Evolutionary conservation across 257 asterid species (phyloP), one percentile per base, ranked within the genome.

Genomic region (Solanum paucissectum): DNA sequence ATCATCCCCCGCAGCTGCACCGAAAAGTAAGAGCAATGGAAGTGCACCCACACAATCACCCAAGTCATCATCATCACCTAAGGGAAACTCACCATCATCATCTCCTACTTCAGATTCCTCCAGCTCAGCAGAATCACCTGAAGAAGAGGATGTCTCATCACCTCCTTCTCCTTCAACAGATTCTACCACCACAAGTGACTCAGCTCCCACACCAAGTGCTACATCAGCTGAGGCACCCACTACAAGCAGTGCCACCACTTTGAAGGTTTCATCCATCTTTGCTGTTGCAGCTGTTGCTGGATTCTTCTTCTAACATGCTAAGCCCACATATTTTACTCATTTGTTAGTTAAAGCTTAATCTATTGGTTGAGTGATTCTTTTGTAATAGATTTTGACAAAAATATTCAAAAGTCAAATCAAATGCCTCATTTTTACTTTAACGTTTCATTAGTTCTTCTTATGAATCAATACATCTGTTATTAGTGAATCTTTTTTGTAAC

Each of bases 241-340:
- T 49, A 83, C 86, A 16, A 86, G 81, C 3, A 93, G 90, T 13
- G 92, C 94, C 42, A 9, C 91, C 52, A 86, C 92, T 83, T 90
- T 93, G 90, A 93, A 92, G 87, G 83, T 89, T 83, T 93, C 95
- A 7, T 93, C 92, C 4, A 86, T 86, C 14, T 72, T 91, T 27
- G 93, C 83, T 13, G 90, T 90, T 29, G 94, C 90, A 12, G 91
- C 91, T 5, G 92, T 89, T 2, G 94, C 87, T 86, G 97, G 94
- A 73, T 77, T 91, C 87, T 94, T 94, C 87, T 83, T 90, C 88
- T 86, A 38, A 68, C 27, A 37, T 74, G 52, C 11, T 37, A 36
- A 74, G 27, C 29, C 9, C 10, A 74, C 34, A 66, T 66, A 27
- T 37, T 2, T 11, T 20, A n/a, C 2, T 5, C 27, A 36, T 73